Evolutionary conservation across 140 eudicot species (phyloP).

Genomic region (Stevia rebaudiana): DNA sequence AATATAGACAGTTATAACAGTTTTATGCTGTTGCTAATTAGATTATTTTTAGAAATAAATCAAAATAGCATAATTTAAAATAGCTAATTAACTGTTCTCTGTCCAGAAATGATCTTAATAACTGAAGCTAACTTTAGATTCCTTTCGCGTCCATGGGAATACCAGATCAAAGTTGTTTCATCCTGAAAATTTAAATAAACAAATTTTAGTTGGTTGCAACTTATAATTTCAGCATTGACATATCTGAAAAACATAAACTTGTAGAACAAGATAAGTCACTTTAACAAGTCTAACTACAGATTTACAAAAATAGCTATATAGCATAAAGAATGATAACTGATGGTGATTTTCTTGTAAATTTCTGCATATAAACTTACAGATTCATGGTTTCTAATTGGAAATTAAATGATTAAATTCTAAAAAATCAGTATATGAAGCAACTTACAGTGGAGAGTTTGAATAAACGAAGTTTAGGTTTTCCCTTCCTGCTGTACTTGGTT

Average conservation of each 20-base stretch:
- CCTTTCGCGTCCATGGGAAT: constrained; percentile 64
- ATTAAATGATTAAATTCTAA: neutral
- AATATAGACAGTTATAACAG: neutral
- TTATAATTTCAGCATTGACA: neutral
- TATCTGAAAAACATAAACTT: neutral
- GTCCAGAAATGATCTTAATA: constrained; percentile 61
- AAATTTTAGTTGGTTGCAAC: neutral
- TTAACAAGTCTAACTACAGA: neutral
- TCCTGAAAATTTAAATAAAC: constrained; percentile 38
- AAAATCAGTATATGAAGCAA: constrained; percentile 18
- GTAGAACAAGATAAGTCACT: neutral
- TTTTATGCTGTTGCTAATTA: constrained; percentile 13
- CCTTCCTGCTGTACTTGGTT: constrained; percentile 67
- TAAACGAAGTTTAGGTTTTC: constrained; percentile 70
- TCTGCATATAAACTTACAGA: neutral
- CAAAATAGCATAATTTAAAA: constrained; percentile 12
- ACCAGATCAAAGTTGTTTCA: constrained; percentile 65
- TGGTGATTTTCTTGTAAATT: neutral
- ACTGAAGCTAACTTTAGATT: constrained; percentile 56
- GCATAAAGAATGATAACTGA: neutral
- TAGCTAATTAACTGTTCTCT: constrained; percentile 72
- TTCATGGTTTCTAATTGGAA: neutral
- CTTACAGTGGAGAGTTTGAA: constrained; percentile 76
- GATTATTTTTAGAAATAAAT: neutral
- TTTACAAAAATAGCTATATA: neutral